Conservation (phyloP, 495 filamentous ascomycete species). For the Chaetomium tenue region DNA sequence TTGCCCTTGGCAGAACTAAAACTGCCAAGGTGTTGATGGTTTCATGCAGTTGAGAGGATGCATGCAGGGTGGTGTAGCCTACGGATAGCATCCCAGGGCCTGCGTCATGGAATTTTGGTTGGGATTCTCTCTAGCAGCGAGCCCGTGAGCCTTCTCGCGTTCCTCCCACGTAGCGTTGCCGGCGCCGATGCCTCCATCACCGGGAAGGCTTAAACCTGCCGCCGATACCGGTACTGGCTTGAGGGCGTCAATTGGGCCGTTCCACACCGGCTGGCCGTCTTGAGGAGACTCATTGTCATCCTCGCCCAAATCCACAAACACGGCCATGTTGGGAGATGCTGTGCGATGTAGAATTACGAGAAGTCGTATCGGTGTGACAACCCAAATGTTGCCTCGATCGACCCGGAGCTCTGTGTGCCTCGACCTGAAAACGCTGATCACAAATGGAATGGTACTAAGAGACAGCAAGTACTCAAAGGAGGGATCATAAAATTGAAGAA, state of each 20-base stretch:
- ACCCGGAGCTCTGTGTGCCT: background rate
- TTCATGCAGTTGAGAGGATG: constrained; percentile 22
- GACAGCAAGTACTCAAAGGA: constrained; percentile 8
- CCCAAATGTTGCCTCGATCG: background rate
- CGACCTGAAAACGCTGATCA: background rate
- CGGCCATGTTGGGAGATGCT: constrained; percentile 50
- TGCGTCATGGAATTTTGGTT: constrained; percentile 71
- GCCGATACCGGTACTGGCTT: constrained; percentile 12
- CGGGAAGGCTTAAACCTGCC: constrained; percentile 1
- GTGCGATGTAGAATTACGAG: constrained; percentile 6
- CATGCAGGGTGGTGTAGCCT: constrained; percentile 43
- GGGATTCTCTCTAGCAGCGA: constrained; percentile 51
- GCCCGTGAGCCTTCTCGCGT: constrained; percentile 27
- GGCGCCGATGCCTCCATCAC: background rate
- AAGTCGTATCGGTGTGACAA: background rate
- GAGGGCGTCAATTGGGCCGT: constrained; percentile 10
- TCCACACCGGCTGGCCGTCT: constrained; percentile 26
- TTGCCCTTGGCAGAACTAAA: constrained; percentile 28
- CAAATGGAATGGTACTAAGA: background rate
- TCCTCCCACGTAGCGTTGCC: constrained; percentile 13
- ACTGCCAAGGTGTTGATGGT: constrained; percentile 17
- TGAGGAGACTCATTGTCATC: constrained; percentile 50
- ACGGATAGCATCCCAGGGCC: constrained; percentile 90
- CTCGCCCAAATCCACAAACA: constrained; percentile 63
- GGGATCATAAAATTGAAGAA: constrained; percentile 10